Base-by-base conservation (phyloP, 164 flowering plant species). In the Berberis vulgaris region DNA sequence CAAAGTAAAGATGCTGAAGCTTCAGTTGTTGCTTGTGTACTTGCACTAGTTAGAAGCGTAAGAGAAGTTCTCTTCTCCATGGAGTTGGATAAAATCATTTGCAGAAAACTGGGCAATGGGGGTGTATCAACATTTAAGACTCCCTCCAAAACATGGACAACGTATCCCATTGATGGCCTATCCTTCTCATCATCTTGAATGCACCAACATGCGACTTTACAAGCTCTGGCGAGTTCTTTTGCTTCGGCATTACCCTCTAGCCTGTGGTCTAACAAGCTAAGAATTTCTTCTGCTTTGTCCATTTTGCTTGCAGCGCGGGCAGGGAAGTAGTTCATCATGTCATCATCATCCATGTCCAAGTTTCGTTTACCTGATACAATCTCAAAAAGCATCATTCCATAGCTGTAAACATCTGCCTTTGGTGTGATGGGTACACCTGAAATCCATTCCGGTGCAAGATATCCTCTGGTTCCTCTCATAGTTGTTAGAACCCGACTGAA, bases 391-490 rank as follows among this genome's bases (percentile, higher is more conserved):
- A 92, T 86, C 98, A 92, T 92, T 43, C 98, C 96, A 59, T 83
- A 92, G 64, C 98, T 92, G 65, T 86, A 92, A 38, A 89, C 95
- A 66, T 92, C 96, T 4, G 96, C 98, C 71, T 87, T 89, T 1
- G 87, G 93, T 1, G 98, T 92, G 5, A 92, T 81, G 4, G 98
- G 95, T 86, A 65, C 87, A 86, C 50, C 50, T 47, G 50, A 47
- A 45, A 92, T 74, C 96, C 96, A 92, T 47, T 92, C 98, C 0
- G 98, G 96, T 41, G 98, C 96, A 59, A 92, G 72, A 74, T 92
- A 92, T 11, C 96, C 95, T 73, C 98, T 76, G 1, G 98, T 92
- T 55, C 96, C 95, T 75, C 98, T 74, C 10, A 92, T 74, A 92
- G 82, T 89, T 0, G 98, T 86, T 1, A 89, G 84, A 45, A 87